Evolutionary conservation across 1,284 basidiomycete genomes (phyloP).

Genomic region (Heterobasidion occidentale): DNA sequence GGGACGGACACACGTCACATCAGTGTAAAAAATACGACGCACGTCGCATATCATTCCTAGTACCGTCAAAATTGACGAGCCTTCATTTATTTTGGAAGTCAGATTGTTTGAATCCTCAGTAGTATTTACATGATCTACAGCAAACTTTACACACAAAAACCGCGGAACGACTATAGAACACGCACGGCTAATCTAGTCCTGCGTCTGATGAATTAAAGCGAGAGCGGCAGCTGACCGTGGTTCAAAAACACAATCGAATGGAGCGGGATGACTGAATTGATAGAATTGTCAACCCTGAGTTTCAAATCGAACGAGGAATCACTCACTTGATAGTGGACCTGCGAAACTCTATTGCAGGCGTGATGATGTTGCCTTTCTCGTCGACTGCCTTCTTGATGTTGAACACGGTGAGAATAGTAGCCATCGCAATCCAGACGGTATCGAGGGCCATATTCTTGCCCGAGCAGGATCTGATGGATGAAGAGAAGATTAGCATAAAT

Average conservation of each 20-base stretch:
- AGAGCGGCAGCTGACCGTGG: not conserved
- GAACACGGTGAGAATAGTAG: slow-evolving; percentile 35
- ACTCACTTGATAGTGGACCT: not conserved
- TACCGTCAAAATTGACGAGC: no score
- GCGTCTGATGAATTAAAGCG: not conserved
- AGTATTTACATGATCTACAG: no score
- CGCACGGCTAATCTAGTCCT: not conserved
- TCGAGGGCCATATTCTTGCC: slow-evolving; percentile 36
- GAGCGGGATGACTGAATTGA: not conserved
- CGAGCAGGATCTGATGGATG: slow-evolving; percentile 31
- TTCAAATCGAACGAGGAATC: not conserved
- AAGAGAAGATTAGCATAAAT: not conserved
- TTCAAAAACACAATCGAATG: not conserved
- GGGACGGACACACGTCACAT: no score
- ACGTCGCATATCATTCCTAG: no score
- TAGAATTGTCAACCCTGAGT: not conserved
- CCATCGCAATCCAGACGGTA: slow-evolving; percentile 39
- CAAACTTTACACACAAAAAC: no score
- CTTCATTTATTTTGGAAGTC: no score
- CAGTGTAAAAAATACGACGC: no score
- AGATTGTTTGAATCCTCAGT: no score
- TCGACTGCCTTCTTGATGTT: slow-evolving; percentile 32
- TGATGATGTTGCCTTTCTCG: slow-evolving; percentile 30
- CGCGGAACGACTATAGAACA: no score
- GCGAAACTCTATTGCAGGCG: slow-evolving; percentile 25